These are phyloP conservation scores for Lactarius hengduanensis DNA, from an alignment of 768 basidiomycete genomes.

Conservation along the genomic window DNA sequence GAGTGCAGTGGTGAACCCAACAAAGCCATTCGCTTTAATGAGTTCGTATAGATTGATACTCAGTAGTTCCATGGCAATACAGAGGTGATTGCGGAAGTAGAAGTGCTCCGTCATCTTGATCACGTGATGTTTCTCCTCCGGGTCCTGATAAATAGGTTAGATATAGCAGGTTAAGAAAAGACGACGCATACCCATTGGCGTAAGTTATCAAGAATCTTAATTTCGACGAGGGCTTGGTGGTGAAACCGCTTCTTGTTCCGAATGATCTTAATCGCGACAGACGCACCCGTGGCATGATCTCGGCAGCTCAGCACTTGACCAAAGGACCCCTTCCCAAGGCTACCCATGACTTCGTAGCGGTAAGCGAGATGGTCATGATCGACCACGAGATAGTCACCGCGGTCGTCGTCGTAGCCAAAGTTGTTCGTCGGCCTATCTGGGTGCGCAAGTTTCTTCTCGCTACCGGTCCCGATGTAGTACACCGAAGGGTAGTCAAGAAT, in stretches of 20 bases:
- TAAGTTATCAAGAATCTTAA: conserved; percentile 95
- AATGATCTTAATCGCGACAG: conserved; percentile 99
- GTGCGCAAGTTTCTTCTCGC: conserved; percentile 81
- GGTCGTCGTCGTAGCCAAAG: conserved; percentile 95
- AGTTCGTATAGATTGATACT: conserved; percentile 99
- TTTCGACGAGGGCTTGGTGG: conserved; percentile 97
- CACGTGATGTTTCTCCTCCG: conserved; percentile 95
- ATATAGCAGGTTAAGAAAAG: neutral
- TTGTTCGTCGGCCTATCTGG: conserved; percentile 77
- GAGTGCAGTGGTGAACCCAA: conserved; percentile 93
- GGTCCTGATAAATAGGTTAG: conserved; percentile 55
- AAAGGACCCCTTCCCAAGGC: conserved; percentile 96
- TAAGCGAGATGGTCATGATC: conserved; percentile 91
- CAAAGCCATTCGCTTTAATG: conserved; percentile 98
- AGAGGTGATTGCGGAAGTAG: conserved; percentile 95
- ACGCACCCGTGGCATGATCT: conserved; percentile 91
- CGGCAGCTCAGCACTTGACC: conserved; percentile 96
- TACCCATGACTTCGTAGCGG: conserved; percentile 92
- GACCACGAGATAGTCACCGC: conserved; percentile 93
- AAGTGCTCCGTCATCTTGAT: conserved; percentile 99
- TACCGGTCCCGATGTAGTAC: conserved; percentile 77
- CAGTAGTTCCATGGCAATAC: conserved; percentile 96
- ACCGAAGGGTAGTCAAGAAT: conserved; percentile 83
- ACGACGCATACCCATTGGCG: conserved; percentile 86
- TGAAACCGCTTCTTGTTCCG: conserved; percentile 99